A percentile compares a stretch with the other conserved stretches of the same genome.
phyloP scores from a whole-genome alignment of 371 early-diverging fungal genomes.

The Actinomortierella ambigua region DNA sequence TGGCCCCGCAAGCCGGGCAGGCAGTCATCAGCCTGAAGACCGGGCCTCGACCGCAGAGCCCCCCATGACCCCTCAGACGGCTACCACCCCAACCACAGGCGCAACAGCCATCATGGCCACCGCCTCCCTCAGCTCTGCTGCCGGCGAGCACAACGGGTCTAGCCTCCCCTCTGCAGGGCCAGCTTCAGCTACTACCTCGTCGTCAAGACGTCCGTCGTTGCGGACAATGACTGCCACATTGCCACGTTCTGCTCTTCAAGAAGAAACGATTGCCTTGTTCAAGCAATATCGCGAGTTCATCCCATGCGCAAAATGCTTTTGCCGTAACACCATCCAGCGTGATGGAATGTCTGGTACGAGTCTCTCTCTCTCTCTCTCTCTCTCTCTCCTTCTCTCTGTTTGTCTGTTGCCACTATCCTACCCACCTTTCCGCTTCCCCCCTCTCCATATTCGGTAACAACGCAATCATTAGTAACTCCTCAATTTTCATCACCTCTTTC shows the following conservation, averaged over 20 bases:
- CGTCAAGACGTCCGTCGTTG: slow-evolving; percentile 26
- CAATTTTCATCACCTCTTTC: no score
- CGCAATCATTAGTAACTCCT: no score
- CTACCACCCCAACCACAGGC: slow-evolving; percentile 13
- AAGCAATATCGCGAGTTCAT: slow-evolving; percentile 37
- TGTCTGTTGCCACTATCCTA: no score
- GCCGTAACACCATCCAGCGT: slow-evolving; percentile 45
- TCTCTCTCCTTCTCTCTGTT: no score
- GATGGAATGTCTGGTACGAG: slow-evolving; percentile 44
- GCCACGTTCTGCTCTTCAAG: slow-evolving; percentile 35
- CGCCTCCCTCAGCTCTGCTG: background rate
- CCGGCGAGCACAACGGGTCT: background rate
- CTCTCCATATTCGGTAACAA: no score
- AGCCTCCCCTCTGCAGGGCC: background rate
- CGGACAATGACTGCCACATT: slow-evolving; percentile 33
- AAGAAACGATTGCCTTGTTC: slow-evolving; percentile 36
- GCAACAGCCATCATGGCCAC: slow-evolving; percentile 12
- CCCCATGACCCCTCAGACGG: background rate
- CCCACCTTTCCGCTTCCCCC: no score
- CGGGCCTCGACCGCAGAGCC: no score
- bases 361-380: background rate
- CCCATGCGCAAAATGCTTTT: slow-evolving; percentile 37
- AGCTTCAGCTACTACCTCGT: slow-evolving; percentile 6
- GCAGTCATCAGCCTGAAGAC: no score
- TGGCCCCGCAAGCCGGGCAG: no score